Base-by-base conservation (phyloP, 169 alveolate species). In the Babesia sp. region DNA sequence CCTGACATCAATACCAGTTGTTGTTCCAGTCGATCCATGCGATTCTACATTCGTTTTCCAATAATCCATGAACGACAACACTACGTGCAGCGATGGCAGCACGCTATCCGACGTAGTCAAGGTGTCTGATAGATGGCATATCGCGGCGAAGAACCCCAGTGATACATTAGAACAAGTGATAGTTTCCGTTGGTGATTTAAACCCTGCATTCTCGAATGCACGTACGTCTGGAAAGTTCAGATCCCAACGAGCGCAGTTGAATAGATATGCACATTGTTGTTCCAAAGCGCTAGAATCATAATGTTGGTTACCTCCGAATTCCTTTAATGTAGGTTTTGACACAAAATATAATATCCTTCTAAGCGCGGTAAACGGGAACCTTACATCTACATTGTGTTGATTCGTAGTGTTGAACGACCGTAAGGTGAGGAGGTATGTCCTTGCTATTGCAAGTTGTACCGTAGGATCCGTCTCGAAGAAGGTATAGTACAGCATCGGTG, bases 271-370 rank as follows among this genome's bases (percentile, higher is more conserved):
- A 36, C 33, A 72, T 31, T 72, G 68, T 29, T 61, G 14, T 29
- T 61, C 78, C 1, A 57, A 6, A 0, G 44, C 24, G 16, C 58
- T 41, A 0, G 68, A 3, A 59, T 61, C 74, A 42, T 63, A 31
- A 24, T 34, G 26, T 28, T 33, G 54, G 34, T 72, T 72, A 16
- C 29, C 33, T 4, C 54, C 73, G 24, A 39, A 58, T 28, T 72
- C 83, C 78, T 36, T 37, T 18, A 61, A 28, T 14, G 56, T 18
- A 11, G 77, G 83, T 9, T 22, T 63, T 29, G 83, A 60, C 7
- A 72, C 18, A 22, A 72, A 72, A 26, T 72, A 72, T 59, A 72
- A 31, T 3, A 72, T 4, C 9, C 74, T 28, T 46, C 37, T 34
- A 39, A 64, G 53, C 18, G 61, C 59, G 2, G 31, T 37, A 3